Conservation (phyloP, 2,329 filamentous ascomycete genomes). For the Niveomyces coronatus region DNA sequence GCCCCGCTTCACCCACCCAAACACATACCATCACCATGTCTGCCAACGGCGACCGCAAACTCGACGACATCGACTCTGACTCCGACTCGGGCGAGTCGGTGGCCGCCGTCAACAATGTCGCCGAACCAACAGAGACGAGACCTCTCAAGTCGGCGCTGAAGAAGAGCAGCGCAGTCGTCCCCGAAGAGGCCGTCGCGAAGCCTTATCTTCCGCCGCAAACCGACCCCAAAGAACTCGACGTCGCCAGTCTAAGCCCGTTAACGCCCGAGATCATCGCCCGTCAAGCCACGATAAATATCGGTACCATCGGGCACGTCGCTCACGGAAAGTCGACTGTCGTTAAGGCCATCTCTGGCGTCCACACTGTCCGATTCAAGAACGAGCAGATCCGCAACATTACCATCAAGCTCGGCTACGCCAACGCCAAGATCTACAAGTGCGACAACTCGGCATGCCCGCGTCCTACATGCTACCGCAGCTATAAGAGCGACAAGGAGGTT, state of each 20-base stretch:
- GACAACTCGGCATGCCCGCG: conserved; percentile 84
- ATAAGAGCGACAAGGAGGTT: conserved; percentile 98
- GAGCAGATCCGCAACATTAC: conserved; percentile 98
- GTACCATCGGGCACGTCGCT: conserved; percentile 95
- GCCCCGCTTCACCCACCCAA: conserved; percentile 8
- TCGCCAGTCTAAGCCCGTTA: conserved; percentile 68
- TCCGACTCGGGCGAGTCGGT: conserved; percentile 56
- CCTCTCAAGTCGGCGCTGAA: conserved; percentile 79
- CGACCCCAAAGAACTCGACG: conserved; percentile 79
- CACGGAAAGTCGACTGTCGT: conserved; percentile 99
- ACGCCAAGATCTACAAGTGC: conserved; percentile 99
- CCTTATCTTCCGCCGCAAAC: conserved; percentile 72
- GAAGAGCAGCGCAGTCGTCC: conserved; percentile 49
- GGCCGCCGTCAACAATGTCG: conserved; percentile 45
- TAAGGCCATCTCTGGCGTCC: conserved; percentile 97
- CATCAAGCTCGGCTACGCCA: conserved; percentile 98
- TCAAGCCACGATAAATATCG: conserved; percentile 98
- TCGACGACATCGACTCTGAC: conserved; percentile 66
- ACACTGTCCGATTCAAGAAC: conserved; percentile 99
- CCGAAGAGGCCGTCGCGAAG: conserved; percentile 43
- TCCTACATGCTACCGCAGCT: conserved; percentile 91
- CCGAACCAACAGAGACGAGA: conserved; percentile 52
- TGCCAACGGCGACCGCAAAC: conserved; percentile 50
- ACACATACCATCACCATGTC: conserved; percentile 37
- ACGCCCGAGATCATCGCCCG: conserved; percentile 95